Evolutionary conservation across 2,329 filamentous ascomycete species (phyloP).

Genomic region (Dactylellina parvicollis): DNA sequence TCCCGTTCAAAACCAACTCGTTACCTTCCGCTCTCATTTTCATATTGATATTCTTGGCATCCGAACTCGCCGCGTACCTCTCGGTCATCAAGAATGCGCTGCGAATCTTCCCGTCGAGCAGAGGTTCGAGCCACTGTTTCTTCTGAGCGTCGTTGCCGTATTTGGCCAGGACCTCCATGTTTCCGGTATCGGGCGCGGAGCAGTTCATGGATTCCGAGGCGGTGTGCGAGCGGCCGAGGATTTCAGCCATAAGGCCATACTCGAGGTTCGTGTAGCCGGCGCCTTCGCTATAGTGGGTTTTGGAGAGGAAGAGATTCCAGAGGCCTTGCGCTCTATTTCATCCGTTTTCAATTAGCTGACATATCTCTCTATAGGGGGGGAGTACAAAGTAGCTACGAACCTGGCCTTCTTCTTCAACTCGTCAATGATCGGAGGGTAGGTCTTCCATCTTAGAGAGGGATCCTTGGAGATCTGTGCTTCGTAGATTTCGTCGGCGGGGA

Average conservation of each 20-base stretch:
- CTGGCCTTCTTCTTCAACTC: conserved; percentile 83
- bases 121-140: conserved; percentile 79
- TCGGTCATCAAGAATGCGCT: conserved; percentile 96
- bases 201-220: conserved; percentile 92
- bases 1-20: conserved; percentile 89
- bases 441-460: conserved; percentile 62
- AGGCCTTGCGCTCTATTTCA: conserved; percentile 73
- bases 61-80: conserved; percentile 84
- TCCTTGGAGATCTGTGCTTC: conserved; percentile 58
- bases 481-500: conserved; percentile 57
- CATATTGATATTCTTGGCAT: conserved; percentile 92
- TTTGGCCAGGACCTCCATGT: conserved; percentile 94
- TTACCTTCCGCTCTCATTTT: conserved; percentile 83
- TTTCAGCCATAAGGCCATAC: conserved; percentile 97
- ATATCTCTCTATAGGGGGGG: background rate
- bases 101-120: conserved; percentile 84
- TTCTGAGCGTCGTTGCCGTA: conserved; percentile 89
- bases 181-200: conserved; percentile 88
- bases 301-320: conserved; percentile 98
- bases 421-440: conserved; percentile 83
- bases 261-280: conserved; percentile 95
- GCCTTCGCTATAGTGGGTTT: conserved; percentile 93
- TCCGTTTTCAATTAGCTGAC: background rate
- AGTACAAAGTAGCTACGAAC: conserved; percentile 59
- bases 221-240: conserved; percentile 83